Evolutionary conservation across 2,329 filamentous ascomycete species (phyloP), one percentile per base, ranked within the genome.

Genomic region (Rhynchosporium secalis): DNA sequence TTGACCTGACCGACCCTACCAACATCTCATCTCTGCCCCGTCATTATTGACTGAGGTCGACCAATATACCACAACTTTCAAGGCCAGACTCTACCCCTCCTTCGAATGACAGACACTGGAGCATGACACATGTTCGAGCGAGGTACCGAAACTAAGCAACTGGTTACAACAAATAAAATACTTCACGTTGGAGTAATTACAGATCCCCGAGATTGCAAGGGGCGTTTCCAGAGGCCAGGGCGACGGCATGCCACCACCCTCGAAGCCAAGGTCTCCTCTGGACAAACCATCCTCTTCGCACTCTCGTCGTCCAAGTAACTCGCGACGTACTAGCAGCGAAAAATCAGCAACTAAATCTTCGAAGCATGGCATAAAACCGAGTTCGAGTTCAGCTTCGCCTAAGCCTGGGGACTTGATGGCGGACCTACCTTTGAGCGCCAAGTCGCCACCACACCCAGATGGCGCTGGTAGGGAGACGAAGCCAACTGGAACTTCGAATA

Each of bases 261-360:
- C 33, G 33, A 70, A 72, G 62, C 71, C 71, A 49, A 70, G 72
- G 62, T 72, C 72, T 65, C 70, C 72, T 69, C 62, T 69, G 55
- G 72, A 73, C 58, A 72, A 69, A 62, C 66, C 69, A 69, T 68
- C 70, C 49, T 68, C 71, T 47, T 65, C 67, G 52, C 65, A 70
- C 45, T 62, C 68, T 52, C 68, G 67, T 52, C 66, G 67, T 52
- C 70, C 67, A 43, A 60, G 63, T 61, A 52, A 55, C 33, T 62
- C 65, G 15, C 64, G 69, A 46, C 66, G 67, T 54, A 66, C 67
- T 8, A 71, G 70, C 62, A 72, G 65, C 60, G 69, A 72, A 38
- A 70, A 71, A 57, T 62, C 65, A 26, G 45, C 58, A 47, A 51
- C 67, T 8, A 62, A 63, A 20, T 62, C 68, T n/a, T 63, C 69